A percentile compares a stretch with the other conserved stretches of the same genome.
Conservation (phyloP, 148 eudicot genomes). For the Nyssa sinensis region DNA sequence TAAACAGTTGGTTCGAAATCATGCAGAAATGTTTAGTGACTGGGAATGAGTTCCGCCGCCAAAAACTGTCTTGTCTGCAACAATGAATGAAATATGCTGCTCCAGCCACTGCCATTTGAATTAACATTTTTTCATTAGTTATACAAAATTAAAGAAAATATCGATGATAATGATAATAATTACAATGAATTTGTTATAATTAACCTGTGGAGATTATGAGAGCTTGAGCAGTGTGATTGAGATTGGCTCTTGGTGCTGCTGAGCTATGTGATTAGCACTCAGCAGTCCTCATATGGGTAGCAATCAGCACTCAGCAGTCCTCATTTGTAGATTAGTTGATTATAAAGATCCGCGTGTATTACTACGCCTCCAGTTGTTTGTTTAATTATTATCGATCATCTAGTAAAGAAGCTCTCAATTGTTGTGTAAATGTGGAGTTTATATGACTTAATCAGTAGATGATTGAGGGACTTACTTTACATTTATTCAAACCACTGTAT, state of each 20-base stretch:
- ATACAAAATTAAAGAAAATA: background rate
- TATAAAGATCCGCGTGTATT: too few relatives aligned
- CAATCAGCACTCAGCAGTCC: too few relatives aligned
- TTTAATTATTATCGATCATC: too few relatives aligned
- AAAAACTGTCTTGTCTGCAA: slow-evolving; percentile 87
- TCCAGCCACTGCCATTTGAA: slow-evolving; percentile 34
- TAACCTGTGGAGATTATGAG: slow-evolving; percentile 82
- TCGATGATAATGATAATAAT: background rate
- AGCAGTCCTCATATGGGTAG: too few relatives aligned
- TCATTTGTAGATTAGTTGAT: too few relatives aligned
- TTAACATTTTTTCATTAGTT: background rate
- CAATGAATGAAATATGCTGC: slow-evolving; percentile 91
- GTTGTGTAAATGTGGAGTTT: too few relatives aligned
- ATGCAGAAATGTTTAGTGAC: slow-evolving; percentile 24
- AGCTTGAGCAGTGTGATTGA: slow-evolving; percentile 89
- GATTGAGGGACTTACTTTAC: too few relatives aligned
- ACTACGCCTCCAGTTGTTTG: too few relatives aligned
- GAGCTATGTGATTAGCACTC: too few relatives aligned
- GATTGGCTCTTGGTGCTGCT: slow-evolving; percentile 80
- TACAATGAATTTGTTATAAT: background rate
- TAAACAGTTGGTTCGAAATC: background rate
- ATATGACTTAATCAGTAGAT: too few relatives aligned
- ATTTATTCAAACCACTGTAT: too few relatives aligned
- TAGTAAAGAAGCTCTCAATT: too few relatives aligned
- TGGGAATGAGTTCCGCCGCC: slow-evolving; percentile 73